Evolutionary conservation across 2,329 filamentous ascomycete species (phyloP), one percentile per base, ranked within the genome.

Genomic region (Fusarium irregulare): DNA sequence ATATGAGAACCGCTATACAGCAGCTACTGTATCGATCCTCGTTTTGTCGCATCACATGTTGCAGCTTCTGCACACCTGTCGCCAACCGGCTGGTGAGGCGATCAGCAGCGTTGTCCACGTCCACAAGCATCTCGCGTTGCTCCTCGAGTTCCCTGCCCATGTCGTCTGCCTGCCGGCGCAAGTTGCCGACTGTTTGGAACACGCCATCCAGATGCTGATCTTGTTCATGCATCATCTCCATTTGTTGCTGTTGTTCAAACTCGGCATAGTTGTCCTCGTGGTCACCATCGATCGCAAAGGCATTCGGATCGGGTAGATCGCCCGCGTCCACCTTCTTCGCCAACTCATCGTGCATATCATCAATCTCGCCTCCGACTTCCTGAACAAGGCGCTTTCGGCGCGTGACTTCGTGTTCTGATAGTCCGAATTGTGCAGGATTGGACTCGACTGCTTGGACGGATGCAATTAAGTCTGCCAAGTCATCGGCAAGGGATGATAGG

Each of bases 121-220:
- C 90, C 68, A 96, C 91, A 60, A 99, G 85, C 87, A 98, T 91
- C 79, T 94, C 93, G 23, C 87, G 87, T 85, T 99, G 96, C 83
- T 99, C 96, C 81, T 98, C 97, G 47, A 99, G 85, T 83, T 99
- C 96, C 60, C 95, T 86, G 3, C 96, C 95, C 95, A 99, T 99
- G 74, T 94, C 93, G 80, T 97, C 91, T 3, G 96, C 97, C 85
- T 98, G 96, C 77, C 92, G 87, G 59, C 95, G 86, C 77, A 99
- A 82, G 78, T 94, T 98, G 4, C 94, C 95, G 25, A 99, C 96
- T 2, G 95, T 98, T 72, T 91, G 89, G 78, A 97, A 97, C 48
- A 99, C 95, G 18, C 92, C 93, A 78, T 98, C 95, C 3, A 99
- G 86, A 75, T 96, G 92, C 81, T 94, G 87, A 78, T 99, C 96